Evolutionary conservation across 805 yeast species (phyloP).

Genomic region (Lipomyces japonicus): DNA sequence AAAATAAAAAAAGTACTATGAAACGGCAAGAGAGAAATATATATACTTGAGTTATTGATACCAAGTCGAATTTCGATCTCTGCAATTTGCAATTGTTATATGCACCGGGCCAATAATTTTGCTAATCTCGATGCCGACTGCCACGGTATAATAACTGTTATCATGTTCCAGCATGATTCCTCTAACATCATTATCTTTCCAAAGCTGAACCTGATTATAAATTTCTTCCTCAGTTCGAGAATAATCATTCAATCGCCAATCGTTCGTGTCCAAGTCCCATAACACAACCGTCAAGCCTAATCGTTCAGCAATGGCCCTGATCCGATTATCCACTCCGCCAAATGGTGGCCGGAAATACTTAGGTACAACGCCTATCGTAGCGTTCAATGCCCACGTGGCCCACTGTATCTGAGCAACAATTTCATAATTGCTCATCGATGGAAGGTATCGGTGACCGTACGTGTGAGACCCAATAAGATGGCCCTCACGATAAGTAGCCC

Average conservation of each 20-base stretch:
- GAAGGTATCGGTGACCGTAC: conserved; percentile 87
- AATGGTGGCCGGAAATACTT: conserved; percentile 96
- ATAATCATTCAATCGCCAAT: conserved; percentile 69
- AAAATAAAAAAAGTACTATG: too few relatives aligned
- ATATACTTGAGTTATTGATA: background rate
- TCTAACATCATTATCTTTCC: conserved; percentile 41
- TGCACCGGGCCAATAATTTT: conserved; percentile 47
- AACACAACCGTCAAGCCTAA: conserved; percentile 84
- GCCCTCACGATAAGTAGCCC: conserved; percentile 53
- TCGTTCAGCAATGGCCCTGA: conserved; percentile 70
- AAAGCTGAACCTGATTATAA: conserved; percentile 50
- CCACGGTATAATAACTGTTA: conserved; percentile 60
- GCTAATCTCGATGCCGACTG: conserved; percentile 58
- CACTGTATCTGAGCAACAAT: conserved; percentile 87
- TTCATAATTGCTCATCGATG: conserved; percentile 70
- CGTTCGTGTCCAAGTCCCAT: conserved; percentile 90
- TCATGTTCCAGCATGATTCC: conserved; percentile 91
- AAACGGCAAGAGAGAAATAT: background rate
- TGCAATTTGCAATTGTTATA: conserved; percentile 11
- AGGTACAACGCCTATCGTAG: conserved; percentile 81
- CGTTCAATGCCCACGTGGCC: conserved; percentile 98
- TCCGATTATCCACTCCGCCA: conserved; percentile 88
- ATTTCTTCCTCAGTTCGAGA: conserved; percentile 54
- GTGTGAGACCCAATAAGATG: conserved; percentile 87
- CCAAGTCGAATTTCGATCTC: conserved; percentile 11